Conservation (phyloP, 116 monocot species). For the Posidonia oceanica region DNA sequence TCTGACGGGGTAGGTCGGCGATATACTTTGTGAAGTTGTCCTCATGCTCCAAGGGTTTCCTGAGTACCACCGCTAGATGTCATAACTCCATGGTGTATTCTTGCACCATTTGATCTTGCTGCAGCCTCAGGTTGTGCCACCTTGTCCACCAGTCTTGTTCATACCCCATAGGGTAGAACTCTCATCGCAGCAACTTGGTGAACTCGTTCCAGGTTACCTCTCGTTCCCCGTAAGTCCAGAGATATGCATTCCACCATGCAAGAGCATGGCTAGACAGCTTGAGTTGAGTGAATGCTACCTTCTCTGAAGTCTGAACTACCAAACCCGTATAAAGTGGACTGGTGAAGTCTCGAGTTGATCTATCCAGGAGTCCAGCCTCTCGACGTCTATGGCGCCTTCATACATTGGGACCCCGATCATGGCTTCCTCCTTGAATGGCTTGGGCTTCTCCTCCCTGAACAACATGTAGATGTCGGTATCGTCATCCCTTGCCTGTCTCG, state of each 20-base stretch:
- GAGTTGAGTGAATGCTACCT: background rate
- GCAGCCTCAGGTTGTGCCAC: background rate
- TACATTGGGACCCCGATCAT: background rate
- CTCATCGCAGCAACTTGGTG: background rate
- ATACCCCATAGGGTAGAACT: background rate
- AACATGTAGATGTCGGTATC: background rate
- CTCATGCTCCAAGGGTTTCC: too few species aligned
- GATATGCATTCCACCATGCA: slow-evolving; percentile 1
- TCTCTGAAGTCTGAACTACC: background rate
- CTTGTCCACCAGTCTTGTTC: slow-evolving; percentile 1
- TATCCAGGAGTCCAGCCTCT: slow-evolving; percentile 2
- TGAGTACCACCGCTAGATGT: too few species aligned
- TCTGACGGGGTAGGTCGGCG: too few species aligned
- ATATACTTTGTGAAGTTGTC: too few species aligned
- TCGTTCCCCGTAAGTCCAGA: background rate
- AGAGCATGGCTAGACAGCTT: background rate
- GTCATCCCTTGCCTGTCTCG: background rate
- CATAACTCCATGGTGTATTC: too few species aligned
- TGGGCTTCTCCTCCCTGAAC: background rate
- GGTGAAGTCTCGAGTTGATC: background rate
- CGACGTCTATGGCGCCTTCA: slow-evolving; percentile 1
- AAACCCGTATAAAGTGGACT: background rate
- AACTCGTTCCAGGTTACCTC: background rate
- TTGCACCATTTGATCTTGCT: background rate
- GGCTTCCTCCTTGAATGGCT: slow-evolving; percentile 4